phyloP scores from a whole-genome alignment of 768 basidiomycete species.

The Boletus vermiculosoides region DNA sequence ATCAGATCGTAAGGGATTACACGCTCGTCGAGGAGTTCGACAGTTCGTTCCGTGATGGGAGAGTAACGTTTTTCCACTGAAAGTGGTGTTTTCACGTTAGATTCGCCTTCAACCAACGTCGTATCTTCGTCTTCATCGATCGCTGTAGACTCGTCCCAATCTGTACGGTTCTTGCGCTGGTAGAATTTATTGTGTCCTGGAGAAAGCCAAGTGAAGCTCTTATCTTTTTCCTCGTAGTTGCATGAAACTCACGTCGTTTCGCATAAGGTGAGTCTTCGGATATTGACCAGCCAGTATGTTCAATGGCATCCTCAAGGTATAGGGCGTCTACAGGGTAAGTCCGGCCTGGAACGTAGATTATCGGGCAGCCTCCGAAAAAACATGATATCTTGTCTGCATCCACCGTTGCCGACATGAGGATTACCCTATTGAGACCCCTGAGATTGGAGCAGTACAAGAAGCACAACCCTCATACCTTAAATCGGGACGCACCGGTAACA shows the following conservation, averaged over 20 bases:
- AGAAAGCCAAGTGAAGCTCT: neutral
- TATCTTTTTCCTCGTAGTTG: neutral
- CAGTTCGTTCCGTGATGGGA: conserved; percentile 63
- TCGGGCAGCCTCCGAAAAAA: conserved; percentile 86
- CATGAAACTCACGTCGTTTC: conserved; percentile 52
- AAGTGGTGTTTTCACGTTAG: conserved; percentile 28
- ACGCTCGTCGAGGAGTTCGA: conserved; percentile 85
- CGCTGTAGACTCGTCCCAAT: conserved; percentile 77
- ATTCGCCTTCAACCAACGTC: conserved; percentile 20
- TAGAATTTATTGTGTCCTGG: conserved; percentile 65
- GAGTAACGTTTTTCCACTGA: conserved; percentile 84
- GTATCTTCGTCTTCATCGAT: conserved; percentile 69
- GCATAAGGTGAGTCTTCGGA: conserved; percentile 81
- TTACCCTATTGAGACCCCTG: conserved; percentile 51
- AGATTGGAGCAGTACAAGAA: conserved; percentile 2
- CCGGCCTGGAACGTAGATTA: conserved; percentile 86
- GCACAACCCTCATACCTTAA: conserved; percentile 60
- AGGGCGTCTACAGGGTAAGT: conserved; percentile 89
- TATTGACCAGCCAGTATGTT: conserved; percentile 76
- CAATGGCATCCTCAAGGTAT: conserved; percentile 90
- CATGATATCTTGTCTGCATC: conserved; percentile 87
- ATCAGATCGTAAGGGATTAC: conserved; percentile 92
- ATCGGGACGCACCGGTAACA: conserved; percentile 72
- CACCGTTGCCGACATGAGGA: conserved; percentile 96
- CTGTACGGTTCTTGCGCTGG: conserved; percentile 56